Base-by-base conservation (phyloP, 2,329 filamentous ascomycete genomes). In the Salinomyces thailandicus region DNA sequence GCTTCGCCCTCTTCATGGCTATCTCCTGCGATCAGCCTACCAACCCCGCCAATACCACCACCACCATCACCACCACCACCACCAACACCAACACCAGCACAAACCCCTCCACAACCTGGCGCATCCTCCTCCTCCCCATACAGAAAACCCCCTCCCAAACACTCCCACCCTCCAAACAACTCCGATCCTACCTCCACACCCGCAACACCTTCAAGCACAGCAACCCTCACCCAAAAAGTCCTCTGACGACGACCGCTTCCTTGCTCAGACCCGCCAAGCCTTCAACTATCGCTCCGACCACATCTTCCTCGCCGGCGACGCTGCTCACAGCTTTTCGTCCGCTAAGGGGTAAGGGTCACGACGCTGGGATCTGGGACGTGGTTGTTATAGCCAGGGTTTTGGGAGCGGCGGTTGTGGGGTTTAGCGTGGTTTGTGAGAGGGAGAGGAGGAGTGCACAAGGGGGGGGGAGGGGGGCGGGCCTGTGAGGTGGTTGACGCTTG, bases 311-410 rank as follows among this genome's bases (percentile, higher is more conserved):
- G 53, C 50, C 5, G 57, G 57, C 3, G 58, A 62, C 38, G 42
- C 54, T 26, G 59, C 60, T 5, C 60, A 63, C 38, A 46, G 51
- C 16, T 56, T 52, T 13, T 48, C 53, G n/a, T 57, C 59, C 1
- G 48, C 48, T n/a, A 3, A 60, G 61, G 3, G 61, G 59, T 0
- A 59, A 62, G 33, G 62, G 61, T 3, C 54, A 62, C 48, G 63
- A 63, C 37, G 60, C 44, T 5, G 60, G 55, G 0, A 44, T 63
- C 2, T 51, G 47, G 6, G 61, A 64, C 37, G 55, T 48, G 3
- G 45, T 56, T 24, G 51, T 57, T 36, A 40, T 64, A 3, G 54
- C 52, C 13, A 61, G 57, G 58, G 53, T 55, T 19, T 42, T 62
- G 2, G 52, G 51, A 4, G 51, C 48, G 2, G 42, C 55, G 2